A percentile compares a stretch with the other conserved stretches of the same genome.
These are phyloP conservation scores for Lasiosphaeriaceae sp. DNA, from an alignment of 495 filamentous ascomycete genomes.

Conservation along the genomic window DNA sequence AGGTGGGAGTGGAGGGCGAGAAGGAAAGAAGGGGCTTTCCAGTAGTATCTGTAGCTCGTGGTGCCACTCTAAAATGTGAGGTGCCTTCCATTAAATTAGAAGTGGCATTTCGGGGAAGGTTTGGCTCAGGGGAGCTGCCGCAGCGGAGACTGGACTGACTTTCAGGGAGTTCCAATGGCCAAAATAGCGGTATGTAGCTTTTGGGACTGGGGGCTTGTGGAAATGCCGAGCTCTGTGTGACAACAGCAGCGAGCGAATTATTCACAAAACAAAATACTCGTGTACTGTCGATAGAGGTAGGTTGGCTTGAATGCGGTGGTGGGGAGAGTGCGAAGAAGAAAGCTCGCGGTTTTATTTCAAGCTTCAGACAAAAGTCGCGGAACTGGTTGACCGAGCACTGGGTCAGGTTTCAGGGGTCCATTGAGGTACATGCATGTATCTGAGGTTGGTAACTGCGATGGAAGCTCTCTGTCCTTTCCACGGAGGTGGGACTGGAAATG, in stretches of 20 bases:
- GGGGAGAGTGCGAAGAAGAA: neutral
- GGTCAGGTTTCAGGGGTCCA: constrained; percentile 18
- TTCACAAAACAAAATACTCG: neutral
- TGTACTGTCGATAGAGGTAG: too few relatives aligned
- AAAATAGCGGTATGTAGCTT: constrained; percentile 5
- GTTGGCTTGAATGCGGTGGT: neutral
- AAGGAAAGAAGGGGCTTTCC: neutral
- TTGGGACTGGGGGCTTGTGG: constrained; percentile 4
- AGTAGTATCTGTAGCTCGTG: neutral
- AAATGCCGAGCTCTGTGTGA: too few relatives aligned
- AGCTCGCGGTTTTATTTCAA: neutral
- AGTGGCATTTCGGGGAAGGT: constrained; percentile 23
- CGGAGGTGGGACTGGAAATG: neutral
- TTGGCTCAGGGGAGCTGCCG: constrained; percentile 18
- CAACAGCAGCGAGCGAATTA: too few relatives aligned
- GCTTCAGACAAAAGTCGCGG: neutral
- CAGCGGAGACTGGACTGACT: constrained; percentile 10
- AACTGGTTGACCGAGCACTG: constrained; percentile 3
- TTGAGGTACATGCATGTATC: too few relatives aligned
- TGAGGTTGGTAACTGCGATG: too few relatives aligned
- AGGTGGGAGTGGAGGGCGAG: neutral
- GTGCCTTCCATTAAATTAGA: constrained; percentile 27
- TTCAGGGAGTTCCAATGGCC: neutral
- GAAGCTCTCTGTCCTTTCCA: neutral
- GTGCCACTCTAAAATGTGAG: constrained; percentile 26